Evolutionary conservation across 1,284 basidiomycete genomes (phyloP), one percentile per base, ranked within the genome.

Genomic region (Cutaneotrichosporon mucoides): DNA sequence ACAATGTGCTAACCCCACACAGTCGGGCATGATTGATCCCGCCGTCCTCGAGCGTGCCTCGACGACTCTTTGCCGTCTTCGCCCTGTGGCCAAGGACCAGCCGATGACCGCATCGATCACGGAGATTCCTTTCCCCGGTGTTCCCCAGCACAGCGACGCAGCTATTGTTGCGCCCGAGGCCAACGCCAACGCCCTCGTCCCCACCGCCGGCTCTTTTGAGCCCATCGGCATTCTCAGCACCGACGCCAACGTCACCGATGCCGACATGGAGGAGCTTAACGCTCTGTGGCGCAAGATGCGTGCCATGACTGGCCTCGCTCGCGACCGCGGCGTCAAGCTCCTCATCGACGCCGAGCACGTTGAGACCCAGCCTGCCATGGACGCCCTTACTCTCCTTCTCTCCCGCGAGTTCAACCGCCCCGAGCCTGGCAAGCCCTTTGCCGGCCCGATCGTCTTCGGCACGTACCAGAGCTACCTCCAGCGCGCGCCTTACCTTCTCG

Each of bases 391-490:
- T 5, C 79, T 88, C n/a, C 81, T 85, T 5, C 81, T 94, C 33
- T 89, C 88, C 80, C 82, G 84, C 12, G 82, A 84, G 67, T 93
- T 88, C 79, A 93, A 94, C 75, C 81, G 82, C 68, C 54, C 65
- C 38, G 43, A 56, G 16, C 37, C 50, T 1, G 61, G 63, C 16
- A 54, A 57, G 36, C 41, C 63, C 8, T 73, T 67, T 66, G 53
- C 47, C 36, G 73, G 73, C 12, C 75, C 75, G 12, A 59, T 72
- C 46, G 70, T 75, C 57, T 75, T 68, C 75, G 86, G 84, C 5
- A 94, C 91, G 0, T 91, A 87, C 77, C 91, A 94, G 73, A 87
- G 89, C 0, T 94, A 94, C 78, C 83, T 93, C 34, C 84, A 84
- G 53, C 83, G 67, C 61, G 64, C 71, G 38, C 87, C 87, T 0